phyloP scores from a whole-genome alignment of 208 protist species.

The Wallacemonas collosoma region DNA sequence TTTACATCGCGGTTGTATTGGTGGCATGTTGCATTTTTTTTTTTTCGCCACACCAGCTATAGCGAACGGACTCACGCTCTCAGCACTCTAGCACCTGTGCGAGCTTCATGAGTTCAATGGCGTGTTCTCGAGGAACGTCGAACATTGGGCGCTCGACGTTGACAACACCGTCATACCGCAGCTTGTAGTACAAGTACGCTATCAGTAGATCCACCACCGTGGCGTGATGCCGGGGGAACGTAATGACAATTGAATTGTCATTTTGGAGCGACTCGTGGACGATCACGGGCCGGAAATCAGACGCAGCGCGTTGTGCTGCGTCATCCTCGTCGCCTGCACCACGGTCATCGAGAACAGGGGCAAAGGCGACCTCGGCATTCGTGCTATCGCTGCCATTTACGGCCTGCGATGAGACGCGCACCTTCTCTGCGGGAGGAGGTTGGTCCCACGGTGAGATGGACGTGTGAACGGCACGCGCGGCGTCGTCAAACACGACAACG shows the following conservation, averaged over 20 bases:
- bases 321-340: background rate
- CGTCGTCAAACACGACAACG: slow-evolving; percentile 32
- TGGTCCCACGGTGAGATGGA: slow-evolving; percentile 10
- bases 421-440: background rate
- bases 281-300: slow-evolving; percentile 4
- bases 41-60: slow-evolving; percentile 2
- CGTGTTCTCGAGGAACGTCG: slow-evolving; percentile 45
- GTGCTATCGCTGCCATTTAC: background rate
- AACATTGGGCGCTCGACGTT: slow-evolving; percentile 58
- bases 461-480: background rate
- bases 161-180: slow-evolving; percentile 64
- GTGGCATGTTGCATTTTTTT: background rate
- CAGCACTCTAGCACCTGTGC: slow-evolving; percentile 74
- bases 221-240: slow-evolving; percentile 53
- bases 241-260: slow-evolving; percentile 41
- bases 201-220: slow-evolving; percentile 64
- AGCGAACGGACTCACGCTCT: background rate
- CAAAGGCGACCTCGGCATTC: background rate
- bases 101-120: slow-evolving; percentile 80
- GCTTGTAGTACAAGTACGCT: slow-evolving; percentile 88
- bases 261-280: slow-evolving; percentile 39
- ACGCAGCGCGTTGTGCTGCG: background rate
- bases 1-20: slow-evolving; percentile 5
- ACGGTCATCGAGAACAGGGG: background rate
- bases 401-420: background rate